A percentile compares a stretch with the other conserved stretches of the same genome.
Conservation (phyloP, 202 grass and related monocot genomes). For the Digitaria exilis region DNA sequence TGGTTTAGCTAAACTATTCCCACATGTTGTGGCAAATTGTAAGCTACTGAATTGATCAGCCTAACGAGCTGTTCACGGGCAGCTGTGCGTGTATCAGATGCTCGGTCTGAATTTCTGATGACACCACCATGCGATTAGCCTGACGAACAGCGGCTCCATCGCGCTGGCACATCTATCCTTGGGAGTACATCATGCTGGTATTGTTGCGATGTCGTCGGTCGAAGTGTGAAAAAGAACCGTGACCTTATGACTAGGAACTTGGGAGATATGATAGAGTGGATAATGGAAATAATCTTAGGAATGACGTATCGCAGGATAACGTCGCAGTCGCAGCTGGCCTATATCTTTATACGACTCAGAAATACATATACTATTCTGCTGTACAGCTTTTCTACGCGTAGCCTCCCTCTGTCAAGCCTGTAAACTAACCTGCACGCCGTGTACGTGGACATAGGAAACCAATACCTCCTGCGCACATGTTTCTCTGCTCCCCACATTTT, state of each 20-base stretch:
- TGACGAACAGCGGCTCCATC: no score
- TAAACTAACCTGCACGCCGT: background rate
- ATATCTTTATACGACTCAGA: background rate
- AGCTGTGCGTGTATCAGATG: background rate
- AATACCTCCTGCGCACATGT: background rate
- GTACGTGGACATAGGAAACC: background rate
- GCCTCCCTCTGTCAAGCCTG: background rate
- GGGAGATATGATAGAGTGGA: background rate
- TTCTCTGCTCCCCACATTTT: background rate
- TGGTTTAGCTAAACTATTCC: background rate
- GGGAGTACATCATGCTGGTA: no score
- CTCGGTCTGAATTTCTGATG: background rate
- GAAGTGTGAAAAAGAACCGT: no score
- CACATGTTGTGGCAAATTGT: background rate
- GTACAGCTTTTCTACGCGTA: background rate
- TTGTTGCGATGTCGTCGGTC: no score
- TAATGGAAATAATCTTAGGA: background rate
- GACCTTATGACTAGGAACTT: background rate
- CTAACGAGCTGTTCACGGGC: background rate
- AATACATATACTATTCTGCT: background rate
- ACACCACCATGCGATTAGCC: no score
- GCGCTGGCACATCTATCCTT: no score
- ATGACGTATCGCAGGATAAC: background rate
- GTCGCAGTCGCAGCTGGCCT: no score
- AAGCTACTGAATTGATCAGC: background rate